Base-by-base conservation (phyloP, 768 basidiomycete species). In the Lactifluus pinguis region DNA sequence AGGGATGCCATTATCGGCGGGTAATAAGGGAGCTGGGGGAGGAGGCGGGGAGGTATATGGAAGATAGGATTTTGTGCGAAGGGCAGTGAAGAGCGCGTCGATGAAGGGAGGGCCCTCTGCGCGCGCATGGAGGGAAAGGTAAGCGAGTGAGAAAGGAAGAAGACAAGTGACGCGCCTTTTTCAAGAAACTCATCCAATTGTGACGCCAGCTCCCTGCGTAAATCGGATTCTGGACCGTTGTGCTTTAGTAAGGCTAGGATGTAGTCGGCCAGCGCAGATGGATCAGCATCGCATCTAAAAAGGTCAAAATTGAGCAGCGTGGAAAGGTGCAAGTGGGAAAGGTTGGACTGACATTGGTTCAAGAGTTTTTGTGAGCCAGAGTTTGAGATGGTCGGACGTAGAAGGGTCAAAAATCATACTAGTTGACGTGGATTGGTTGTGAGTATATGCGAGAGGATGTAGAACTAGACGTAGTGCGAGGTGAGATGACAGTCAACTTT, bases 101-200 rank as follows among this genome's bases (percentile, higher is more conserved):
- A 95, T 86, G 74, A 98, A 98, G 54, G 77, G 74, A 54, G 74
- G 73, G 68, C 79, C 86, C 80, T 93, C 86, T 80, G 74, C 54
- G 66, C 49, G 74, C 54, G 66, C 49, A 42, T 14, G 29, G 17
- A 60, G 53, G 59, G 55, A 55, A 38, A 34, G 49, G 58, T 54
- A 13, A 56, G 53, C 45, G 58, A 53, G 64, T 25, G 57, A 47
- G 53, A 60, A 56, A 62, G 19, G 39, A 67, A 17, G 17, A 58
- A 42, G 47, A 59, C 2, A 21, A 15, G 36, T 30, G 47, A 49
- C 79, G 61, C 61, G 90, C 94, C 88, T 75, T 89, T 87, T 76
- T 95, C 94, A 29, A 98, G 80, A 72, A 98, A 98, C 72, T 97
- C 95, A 56, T 87, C 87, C 56, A 98, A 78, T 70, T 97, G 92